A percentile compares a stretch with the other conserved stretches of the same genome.
Evolutionary conservation across 2,329 filamentous ascomycete species (phyloP).

Genomic region (Dothistroma septosporum): DNA sequence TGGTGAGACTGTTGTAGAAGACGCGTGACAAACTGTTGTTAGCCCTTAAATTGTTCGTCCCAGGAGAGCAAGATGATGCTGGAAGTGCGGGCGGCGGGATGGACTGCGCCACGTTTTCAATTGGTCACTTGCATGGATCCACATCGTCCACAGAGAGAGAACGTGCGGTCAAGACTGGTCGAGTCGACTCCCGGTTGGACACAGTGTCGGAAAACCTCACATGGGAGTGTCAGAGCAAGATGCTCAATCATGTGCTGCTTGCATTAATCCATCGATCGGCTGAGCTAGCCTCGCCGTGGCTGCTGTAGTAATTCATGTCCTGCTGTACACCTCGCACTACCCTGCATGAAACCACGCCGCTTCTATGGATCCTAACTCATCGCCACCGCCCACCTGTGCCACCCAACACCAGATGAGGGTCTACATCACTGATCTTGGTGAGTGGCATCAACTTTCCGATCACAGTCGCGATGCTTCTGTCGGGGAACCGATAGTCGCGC

Average conservation of each 20-base stretch:
- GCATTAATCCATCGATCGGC: neutral
- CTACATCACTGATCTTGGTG: slow-evolving; percentile 10
- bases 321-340: neutral
- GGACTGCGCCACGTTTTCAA: slow-evolving; percentile 1
- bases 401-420: slow-evolving; percentile 18
- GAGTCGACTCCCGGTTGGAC: no score
- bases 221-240: neutral
- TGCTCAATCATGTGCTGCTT: neutral
- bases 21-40: neutral
- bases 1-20: neutral
- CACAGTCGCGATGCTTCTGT: slow-evolving; percentile 1
- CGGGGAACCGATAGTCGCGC: slow-evolving; percentile 17
- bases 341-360: neutral
- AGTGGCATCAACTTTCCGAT: slow-evolving; percentile 9
- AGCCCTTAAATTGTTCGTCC: neutral
- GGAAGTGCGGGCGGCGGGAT: neutral
- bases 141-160: neutral
- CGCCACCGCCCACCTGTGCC: neutral
- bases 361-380: neutral
- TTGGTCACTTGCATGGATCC: slow-evolving; percentile 1
- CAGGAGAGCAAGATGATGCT: neutral
- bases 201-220: neutral
- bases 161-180: slow-evolving; percentile 1
- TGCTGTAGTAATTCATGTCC: slow-evolving; percentile 4
- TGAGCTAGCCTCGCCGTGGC: neutral